Percentiles rank a stretch among this genome's conserved stretches.
Evolutionary conservation across 331 rosid genomes (phyloP).

Genomic region (Saraca asoca): DNA sequence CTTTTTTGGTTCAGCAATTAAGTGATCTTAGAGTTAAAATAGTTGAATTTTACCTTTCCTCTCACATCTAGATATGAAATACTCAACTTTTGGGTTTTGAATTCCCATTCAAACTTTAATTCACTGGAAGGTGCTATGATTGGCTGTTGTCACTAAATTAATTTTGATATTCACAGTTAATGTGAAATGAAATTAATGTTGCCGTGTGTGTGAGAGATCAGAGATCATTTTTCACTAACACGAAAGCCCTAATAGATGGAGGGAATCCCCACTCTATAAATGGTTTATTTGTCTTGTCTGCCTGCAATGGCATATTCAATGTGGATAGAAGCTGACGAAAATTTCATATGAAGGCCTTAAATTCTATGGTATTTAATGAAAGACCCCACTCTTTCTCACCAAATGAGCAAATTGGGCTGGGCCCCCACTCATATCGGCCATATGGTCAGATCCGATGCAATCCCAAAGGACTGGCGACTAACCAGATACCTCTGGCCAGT

Average conservation of each 20-base stretch:
- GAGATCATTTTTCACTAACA: neutral
- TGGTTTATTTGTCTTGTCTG: conserved; percentile 61
- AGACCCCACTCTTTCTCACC: conserved; percentile 34
- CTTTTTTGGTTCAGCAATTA: no score
- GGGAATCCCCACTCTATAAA: conserved; percentile 29
- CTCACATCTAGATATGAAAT: no score
- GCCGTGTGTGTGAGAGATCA: no score
- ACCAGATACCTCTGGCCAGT: neutral
- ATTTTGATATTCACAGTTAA: no score
- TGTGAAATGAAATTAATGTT: no score
- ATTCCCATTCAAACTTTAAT: no score
- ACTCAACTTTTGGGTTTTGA: no score
- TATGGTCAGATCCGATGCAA: neutral
- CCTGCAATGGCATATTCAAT: conserved; percentile 36
- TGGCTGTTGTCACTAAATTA: no score
- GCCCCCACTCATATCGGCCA: conserved; percentile 28
- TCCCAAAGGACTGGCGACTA: conserved; percentile 8
- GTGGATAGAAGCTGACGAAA: conserved; percentile 47
- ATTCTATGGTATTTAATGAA: conserved; percentile 30
- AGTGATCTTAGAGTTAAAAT: no score
- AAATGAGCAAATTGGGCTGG: conserved; percentile 26
- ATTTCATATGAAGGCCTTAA: conserved; percentile 28
- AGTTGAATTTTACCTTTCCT: no score
- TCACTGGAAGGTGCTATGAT: no score
- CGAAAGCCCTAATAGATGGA: conserved; percentile 22